Conservation (phyloP, 192 early-diverging fungal species). For the Backusella macrospora region DNA sequence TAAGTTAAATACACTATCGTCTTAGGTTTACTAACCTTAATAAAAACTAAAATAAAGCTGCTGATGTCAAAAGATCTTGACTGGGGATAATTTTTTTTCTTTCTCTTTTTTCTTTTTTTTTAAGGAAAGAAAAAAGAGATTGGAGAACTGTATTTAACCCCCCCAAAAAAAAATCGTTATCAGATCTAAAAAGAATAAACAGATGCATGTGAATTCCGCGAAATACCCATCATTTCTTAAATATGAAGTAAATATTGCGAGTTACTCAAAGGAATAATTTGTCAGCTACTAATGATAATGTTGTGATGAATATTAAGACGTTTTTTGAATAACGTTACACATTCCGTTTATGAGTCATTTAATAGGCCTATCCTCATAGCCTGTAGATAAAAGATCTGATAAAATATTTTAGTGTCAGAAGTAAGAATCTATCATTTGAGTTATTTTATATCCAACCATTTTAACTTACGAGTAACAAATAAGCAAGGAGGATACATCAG, state of each 20-base stretch:
- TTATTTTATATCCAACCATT: constrained; percentile 13
- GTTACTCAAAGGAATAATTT: not conserved
- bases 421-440: not conserved
- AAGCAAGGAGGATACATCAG: not conserved
- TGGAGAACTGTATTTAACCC: not conserved
- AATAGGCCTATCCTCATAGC: not conserved
- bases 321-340: constrained; percentile 14
- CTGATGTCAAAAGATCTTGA: too few relatives aligned
- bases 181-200: constrained; percentile 1
- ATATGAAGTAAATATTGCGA: not conserved
- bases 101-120: not conserved
- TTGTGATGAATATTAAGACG: not conserved
- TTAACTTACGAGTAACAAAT: constrained; percentile 10
- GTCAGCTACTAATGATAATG: not conserved
- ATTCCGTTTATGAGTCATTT: constrained; percentile 2
- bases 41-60: too few relatives aligned
- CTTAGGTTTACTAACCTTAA: too few relatives aligned
- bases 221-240: not conserved
- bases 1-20: too few relatives aligned
- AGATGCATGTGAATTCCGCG: constrained; percentile 2
- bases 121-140: too few relatives aligned
- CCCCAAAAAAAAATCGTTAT: not conserved
- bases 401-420: constrained; percentile 10
- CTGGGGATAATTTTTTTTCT: not conserved
- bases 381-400: constrained; percentile 1